Base-by-base conservation (phyloP, 495 filamentous ascomycete species). In the Neurospora sublineolata region DNA sequence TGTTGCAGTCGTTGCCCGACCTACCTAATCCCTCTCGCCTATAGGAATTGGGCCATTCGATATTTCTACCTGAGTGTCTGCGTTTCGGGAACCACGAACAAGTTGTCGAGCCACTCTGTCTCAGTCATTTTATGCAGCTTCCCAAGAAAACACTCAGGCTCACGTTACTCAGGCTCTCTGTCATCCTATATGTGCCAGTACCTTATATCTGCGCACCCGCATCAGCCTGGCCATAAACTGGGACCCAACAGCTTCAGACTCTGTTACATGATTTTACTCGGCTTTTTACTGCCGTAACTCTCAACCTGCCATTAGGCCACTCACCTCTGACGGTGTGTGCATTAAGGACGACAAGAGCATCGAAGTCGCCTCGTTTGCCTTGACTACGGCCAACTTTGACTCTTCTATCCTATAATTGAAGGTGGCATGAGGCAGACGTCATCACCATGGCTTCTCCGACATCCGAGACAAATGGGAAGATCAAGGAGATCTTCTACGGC, bases 401-500 rank as follows among this genome's bases (percentile, higher is more conserved):
- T 18, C 27, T 5, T 16, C 27, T 33, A 14, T 14, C 5, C 5
- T 36, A 30, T 14, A 30, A 8, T 36, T 18, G 52, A 64, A 64
- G 14, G 27, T 64, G 52, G 52, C 27, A 64, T 64, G 52, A 64
- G 27, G 27, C 52, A 18, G 52, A 33, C 52, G 33, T 33, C 14
- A 60, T 33, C 52, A 70, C 72, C 64, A 79, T 79, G 77, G 73
- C 75, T 68, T 72, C 71, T 69, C 8, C 75, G 72, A 46, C 71
- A 52, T 37, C 67, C 72, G 73, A 76, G 9, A 64, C 27, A 30
- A 64, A 64, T 64, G 38, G 71, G 3, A 72, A 74, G 27, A 77
- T 77, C 70, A 78, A 72, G 41, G 80, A 80, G 64, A 75, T 80
- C 40, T 93, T 89, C 78, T 98, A 94, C 87, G 94, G 92, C 18